phyloP scores from a whole-genome alignment of 2,329 filamentous ascomycete species.

The Waltergamsia citrina region DNA sequence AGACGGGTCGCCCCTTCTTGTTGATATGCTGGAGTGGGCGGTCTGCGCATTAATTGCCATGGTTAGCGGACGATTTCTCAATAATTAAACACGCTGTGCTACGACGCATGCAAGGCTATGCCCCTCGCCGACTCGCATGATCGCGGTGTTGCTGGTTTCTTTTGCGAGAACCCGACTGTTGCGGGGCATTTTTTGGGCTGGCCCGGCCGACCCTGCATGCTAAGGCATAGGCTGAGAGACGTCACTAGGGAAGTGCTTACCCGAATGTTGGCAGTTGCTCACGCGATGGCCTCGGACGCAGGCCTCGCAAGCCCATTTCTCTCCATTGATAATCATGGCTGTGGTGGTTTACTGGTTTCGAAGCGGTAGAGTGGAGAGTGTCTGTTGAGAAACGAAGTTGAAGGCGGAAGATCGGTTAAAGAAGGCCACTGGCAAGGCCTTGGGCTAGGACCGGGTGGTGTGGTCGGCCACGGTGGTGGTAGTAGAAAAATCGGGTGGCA shows the following conservation, averaged over 20 bases:
- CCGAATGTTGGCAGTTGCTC: conserved; percentile 93
- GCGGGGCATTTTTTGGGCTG: background rate
- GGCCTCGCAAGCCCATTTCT: conserved; percentile 97
- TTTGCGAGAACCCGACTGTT: background rate
- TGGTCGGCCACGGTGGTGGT: background rate
- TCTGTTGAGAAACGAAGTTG: background rate
- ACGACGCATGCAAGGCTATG: background rate
- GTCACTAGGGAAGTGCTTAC: conserved; percentile 41
- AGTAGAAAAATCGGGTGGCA: background rate
- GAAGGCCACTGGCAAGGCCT: no score
- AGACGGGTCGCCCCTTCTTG: conserved; percentile 94
- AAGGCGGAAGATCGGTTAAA: no score
- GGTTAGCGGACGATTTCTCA: conserved; percentile 2
- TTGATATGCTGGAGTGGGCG: conserved; percentile 89
- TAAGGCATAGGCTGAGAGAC: background rate
- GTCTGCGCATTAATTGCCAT: conserved; percentile 41
- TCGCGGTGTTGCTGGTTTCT: background rate
- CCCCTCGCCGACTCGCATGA: background rate
- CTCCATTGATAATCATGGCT: conserved; percentile 79
- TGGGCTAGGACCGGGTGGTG: no score
- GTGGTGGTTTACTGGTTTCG: conserved; percentile 6
- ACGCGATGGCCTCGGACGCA: conserved; percentile 98
- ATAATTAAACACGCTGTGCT: background rate
- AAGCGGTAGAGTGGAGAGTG: background rate
- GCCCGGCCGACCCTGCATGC: background rate